Percentiles rank a stretch among this genome's conserved stretches.
Conservation (phyloP, 2,329 filamentous ascomycete genomes). For the Aspergillus carbonarius region DNA sequence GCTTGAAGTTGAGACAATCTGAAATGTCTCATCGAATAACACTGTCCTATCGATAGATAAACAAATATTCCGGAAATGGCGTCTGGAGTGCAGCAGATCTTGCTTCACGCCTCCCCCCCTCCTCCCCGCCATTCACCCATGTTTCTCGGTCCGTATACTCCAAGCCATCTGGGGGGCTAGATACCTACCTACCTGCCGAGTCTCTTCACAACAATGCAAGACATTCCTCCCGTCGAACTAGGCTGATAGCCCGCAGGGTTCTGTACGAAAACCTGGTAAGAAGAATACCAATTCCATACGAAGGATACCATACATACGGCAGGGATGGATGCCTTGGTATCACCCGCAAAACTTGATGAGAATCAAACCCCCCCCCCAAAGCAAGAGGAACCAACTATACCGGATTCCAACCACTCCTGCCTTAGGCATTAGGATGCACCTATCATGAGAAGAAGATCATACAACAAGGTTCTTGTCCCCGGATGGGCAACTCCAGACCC, state of each 20-base stretch:
- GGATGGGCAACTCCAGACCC: conserved; percentile 1
- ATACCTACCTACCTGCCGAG: background rate
- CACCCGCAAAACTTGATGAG: background rate
- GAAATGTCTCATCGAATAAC: background rate
- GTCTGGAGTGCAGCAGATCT: conserved; percentile 12
- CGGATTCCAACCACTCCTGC: background rate
- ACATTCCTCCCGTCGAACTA: background rate
- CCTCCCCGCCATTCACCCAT: background rate
- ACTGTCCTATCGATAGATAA: background rate
- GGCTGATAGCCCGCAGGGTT: background rate
- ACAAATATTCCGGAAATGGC: conserved; percentile 3
- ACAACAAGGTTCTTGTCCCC: background rate
- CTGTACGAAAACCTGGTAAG: background rate
- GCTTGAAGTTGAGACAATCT: background rate
- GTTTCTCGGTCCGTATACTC: background rate
- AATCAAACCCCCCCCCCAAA: background rate
- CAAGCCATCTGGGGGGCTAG: background rate
- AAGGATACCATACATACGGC: background rate
- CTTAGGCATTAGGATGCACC: background rate
- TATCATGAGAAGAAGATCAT: conserved; percentile 1
- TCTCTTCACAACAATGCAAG: background rate
- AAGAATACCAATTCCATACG: background rate
- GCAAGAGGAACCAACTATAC: background rate
- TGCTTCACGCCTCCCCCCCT: background rate
- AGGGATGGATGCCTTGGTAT: background rate